These are phyloP conservation scores for Cyclocybe cylindracea DNA, from an alignment of 768 basidiomycete species.

Conservation along the genomic window DNA sequence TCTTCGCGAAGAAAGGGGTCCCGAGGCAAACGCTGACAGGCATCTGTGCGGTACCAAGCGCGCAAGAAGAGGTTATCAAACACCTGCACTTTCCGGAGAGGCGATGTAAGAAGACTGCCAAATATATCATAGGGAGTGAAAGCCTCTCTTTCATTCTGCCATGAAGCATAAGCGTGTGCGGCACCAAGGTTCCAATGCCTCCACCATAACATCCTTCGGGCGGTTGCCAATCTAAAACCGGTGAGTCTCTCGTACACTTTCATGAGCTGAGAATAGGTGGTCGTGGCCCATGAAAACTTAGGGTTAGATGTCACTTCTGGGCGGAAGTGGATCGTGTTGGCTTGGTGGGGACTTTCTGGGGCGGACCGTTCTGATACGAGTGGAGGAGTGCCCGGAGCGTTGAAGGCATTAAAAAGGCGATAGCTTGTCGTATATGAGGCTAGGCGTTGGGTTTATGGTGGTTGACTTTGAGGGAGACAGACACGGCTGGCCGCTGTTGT, in stretches of 20 bases:
- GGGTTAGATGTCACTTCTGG: constrained; percentile 62
- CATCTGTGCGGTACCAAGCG: constrained; percentile 41
- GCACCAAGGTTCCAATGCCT: constrained; percentile 11
- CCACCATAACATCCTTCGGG: constrained; percentile 2
- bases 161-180: constrained; percentile 13
- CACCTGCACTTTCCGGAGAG: constrained; percentile 52
- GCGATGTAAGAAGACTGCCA: constrained; percentile 34
- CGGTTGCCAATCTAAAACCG: constrained; percentile 17
- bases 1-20: constrained; percentile 37
- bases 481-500: neutral
- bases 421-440: constrained; percentile 8
- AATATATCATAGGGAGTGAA: constrained; percentile 43
- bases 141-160: constrained; percentile 11
- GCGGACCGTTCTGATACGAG: constrained; percentile 24
- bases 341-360: constrained; percentile 42
- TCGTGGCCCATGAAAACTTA: constrained; percentile 43
- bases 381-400: constrained; percentile 50
- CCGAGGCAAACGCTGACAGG: constrained; percentile 52
- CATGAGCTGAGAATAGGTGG: constrained; percentile 32
- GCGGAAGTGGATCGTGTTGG: constrained; percentile 48
- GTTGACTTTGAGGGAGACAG: constrained; percentile 4
- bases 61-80: constrained; percentile 21
- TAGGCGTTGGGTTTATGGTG: constrained; percentile 16
- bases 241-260: constrained; percentile 17
- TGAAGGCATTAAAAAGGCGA: constrained; percentile 37